Percentiles rank a stretch among this genome's conserved stretches.
Conservation (phyloP, 176 grass and related monocot genomes). For the Zea mays region DNA sequence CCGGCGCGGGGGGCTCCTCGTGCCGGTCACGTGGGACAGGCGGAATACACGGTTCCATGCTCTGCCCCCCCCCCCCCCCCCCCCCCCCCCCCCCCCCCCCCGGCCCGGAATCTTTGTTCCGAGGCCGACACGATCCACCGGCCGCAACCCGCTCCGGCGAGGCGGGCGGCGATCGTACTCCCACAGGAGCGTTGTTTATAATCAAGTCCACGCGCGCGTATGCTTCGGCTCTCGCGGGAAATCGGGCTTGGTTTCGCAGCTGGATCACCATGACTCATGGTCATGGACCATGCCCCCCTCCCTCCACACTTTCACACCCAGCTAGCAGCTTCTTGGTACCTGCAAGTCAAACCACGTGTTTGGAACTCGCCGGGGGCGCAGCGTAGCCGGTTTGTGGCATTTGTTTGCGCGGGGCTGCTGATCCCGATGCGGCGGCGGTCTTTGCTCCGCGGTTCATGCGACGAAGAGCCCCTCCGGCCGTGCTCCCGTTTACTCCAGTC, state of each 20-base stretch:
- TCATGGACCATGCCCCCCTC: not conserved
- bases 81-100: not conserved
- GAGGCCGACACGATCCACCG: slow-evolving; percentile 32
- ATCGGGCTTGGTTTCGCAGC: not conserved
- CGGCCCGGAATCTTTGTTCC: slow-evolving; percentile 65
- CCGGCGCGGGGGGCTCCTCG: slow-evolving; percentile 44
- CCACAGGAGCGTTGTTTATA: not conserved
- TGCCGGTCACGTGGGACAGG: slow-evolving; percentile 59
- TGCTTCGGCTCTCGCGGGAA: not conserved
- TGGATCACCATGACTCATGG: slow-evolving; percentile 5
- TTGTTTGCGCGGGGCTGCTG: slow-evolving; percentile 6
- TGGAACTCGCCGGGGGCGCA: slow-evolving; percentile 1
- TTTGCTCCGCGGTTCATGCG: slow-evolving; percentile 42
- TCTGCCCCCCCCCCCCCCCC: slow-evolving; percentile 25
- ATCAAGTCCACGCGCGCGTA: not conserved
- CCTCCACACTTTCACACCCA: no score
- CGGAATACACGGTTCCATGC: slow-evolving; percentile 50
- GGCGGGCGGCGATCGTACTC: not conserved
- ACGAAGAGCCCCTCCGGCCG: not conserved
- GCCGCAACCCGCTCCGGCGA: not conserved
- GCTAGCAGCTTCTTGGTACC: slow-evolving; percentile 19
- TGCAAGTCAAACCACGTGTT: slow-evolving; percentile 43
- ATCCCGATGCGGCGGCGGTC: slow-evolving; percentile 45
- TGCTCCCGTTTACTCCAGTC: not conserved
- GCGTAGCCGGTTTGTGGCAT: not conserved